Evolutionary conservation across 129 eudicot species (phyloP), one percentile per base, ranked within the genome.

Genomic region (Gnaphalium uliginosum): DNA sequence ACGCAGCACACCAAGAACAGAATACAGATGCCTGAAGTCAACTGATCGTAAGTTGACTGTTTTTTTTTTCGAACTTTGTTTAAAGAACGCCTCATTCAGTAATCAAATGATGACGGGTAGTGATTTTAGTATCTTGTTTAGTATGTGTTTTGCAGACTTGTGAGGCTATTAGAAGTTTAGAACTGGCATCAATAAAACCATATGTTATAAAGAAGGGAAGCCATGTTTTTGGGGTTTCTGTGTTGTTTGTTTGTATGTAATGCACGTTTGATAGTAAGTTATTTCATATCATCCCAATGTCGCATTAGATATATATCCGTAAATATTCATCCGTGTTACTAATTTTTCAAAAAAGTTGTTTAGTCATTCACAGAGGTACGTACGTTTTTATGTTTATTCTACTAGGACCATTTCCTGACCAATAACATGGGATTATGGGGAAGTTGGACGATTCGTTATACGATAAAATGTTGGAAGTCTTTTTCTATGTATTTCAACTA

Each of bases 1-100:
- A 81, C 30, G 54, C 71, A 4, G 80, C 22, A 24, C 79, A 69
- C 50, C 79, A 78, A 81, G 72, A 71, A 58, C 69, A 72, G 78
- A 64, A 17, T 63, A 71, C 41, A 25, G 78, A 77, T 14, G 73
- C 37, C 15, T 76, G 64, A 79, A 59, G 51, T 66, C 79, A 46
- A 46, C 21, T 60, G 35, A 43, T 60, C 6, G 41, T 61, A 70
- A 46, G 60, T 59, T 68, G 70, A 77, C 58, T 77, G 22, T 57
- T 56, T 58, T 69, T 29, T 6, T 39, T 68, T 69, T 41, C 30
- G 30, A 66, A 68, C 32, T 70, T 61, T 13, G 15, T 17, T 70
- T 61, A 59, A 64, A 60, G 62, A 70, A 29, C 18, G 64, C 15
- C 25, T 43, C 33, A 22, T 69, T 77, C 29, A 35, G 50, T 41